Base-by-base conservation (phyloP, 1,139 yeast species). In the Sugiyamaella castrensis region DNA sequence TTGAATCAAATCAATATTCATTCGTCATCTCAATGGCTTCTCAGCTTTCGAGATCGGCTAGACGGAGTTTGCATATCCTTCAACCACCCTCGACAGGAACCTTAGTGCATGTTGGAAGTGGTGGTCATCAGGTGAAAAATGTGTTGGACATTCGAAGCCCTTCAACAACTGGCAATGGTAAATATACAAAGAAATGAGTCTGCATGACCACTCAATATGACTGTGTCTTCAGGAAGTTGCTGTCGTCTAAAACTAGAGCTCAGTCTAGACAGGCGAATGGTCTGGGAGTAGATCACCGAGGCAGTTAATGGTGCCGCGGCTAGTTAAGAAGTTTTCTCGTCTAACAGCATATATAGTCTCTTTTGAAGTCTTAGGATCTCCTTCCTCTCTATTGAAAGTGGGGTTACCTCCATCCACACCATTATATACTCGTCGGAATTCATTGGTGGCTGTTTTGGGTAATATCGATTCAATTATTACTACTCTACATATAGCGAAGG, bases 351-450 rank as follows among this genome's bases (percentile, higher is more conserved):
- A 9, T n/a, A 8, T 15, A 45, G 52, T 45, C 6, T 46, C 48
- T 2, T 48, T 46, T 34, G 50, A 51, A 72, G 74, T 9, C 52
- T 75, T 39, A 77, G 80, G n/a, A 4, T 46, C 52, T 1, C 52
- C 52, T 1, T 63, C 73, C 8, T 69, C 76, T 13, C 54, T 79
- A 39, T 58, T 79, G 42, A 71, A 71, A 46, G 70, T 79, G 37
- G 68, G 72, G 33, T 58, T 79, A 12, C 81, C 82, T 4, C 70
- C 79, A 6, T 75, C 79, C 1, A 66, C 79, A 4, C 70, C 75
- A 8, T 55, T 79, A 31, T 76, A 73, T 52, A 69, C 75, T 24
- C 67, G 71, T 4, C 60, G 75, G 27, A 72, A 72, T 24, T 68
- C 75, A 9, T 60, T 78, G 12, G 63, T 76, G 7, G 80, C 78